Conservation (phyloP, 2,329 filamentous ascomycete genomes). For the Stemphylium vesicarium region DNA sequence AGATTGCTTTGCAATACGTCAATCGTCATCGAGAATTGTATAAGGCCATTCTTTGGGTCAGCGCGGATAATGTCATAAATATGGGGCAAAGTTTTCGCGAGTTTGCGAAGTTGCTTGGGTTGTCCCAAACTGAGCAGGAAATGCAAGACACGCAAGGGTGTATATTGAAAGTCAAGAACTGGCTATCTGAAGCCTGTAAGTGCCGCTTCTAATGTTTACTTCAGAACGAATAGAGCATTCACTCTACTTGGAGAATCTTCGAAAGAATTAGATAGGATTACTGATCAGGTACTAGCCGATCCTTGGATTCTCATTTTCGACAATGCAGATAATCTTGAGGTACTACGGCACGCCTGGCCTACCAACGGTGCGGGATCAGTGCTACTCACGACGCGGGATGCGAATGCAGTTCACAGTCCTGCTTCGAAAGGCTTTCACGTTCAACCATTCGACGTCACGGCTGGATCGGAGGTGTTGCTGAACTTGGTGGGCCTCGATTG, state of each 20-base stretch:
- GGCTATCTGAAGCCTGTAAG: background rate
- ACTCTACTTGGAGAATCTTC: background rate
- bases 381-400: background rate
- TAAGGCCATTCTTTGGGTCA: background rate
- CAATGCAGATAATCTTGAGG: background rate
- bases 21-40: background rate
- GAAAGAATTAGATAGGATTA: background rate
- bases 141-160: background rate
- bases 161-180: background rate
- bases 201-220: background rate
- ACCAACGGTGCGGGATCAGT: background rate
- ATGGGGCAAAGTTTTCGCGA: background rate
- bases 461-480: background rate
- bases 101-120: background rate
- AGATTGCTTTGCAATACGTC: background rate
- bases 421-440: background rate
- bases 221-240: background rate
- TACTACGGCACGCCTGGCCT: background rate
- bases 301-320: background rate
- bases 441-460: background rate
- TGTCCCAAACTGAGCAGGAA: background rate
- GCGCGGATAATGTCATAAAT: background rate
- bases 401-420: background rate
- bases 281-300: background rate
- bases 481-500: background rate